A percentile compares a stretch with the other conserved stretches of the same genome.
Conservation (phyloP, 1,139 yeast species). For the Meyerozyma elateridarum region DNA sequence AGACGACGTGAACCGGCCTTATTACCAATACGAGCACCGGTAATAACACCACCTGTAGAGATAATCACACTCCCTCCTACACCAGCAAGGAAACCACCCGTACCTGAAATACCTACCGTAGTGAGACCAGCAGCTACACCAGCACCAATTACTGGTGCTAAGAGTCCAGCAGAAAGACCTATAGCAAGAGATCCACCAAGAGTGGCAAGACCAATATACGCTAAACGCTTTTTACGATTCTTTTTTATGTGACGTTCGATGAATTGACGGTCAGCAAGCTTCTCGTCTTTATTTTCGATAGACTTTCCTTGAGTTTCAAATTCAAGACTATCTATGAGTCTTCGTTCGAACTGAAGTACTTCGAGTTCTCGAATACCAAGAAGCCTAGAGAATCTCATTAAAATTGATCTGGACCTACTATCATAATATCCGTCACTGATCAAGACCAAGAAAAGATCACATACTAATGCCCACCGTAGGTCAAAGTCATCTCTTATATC, state of each 20-base stretch:
- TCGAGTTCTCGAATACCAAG: conserved; percentile 61
- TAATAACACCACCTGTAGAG: conserved; percentile 84
- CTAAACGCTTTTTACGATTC: conserved; percentile 63
- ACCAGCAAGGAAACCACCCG: conserved; percentile 89
- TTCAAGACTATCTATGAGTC: conserved; percentile 86
- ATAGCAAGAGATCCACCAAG: conserved; percentile 95
- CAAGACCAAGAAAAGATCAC: conserved; percentile 79
- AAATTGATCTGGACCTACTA: conserved; percentile 75
- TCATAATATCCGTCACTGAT: conserved; percentile 87
- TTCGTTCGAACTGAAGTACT: conserved; percentile 80
- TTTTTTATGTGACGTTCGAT: conserved; percentile 65
- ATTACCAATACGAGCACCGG: conserved; percentile 87
- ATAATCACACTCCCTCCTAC: conserved; percentile 96
- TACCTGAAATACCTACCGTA: conserved; percentile 90
- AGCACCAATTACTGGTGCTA: conserved; percentile 98
- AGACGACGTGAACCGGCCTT: conserved; percentile 81
- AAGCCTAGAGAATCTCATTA: conserved; percentile 59
- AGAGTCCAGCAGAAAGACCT: conserved; percentile 89
- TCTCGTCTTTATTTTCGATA: conserved; percentile 57
- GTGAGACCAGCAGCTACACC: conserved; percentile 97
- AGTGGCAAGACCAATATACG: conserved; percentile 92
- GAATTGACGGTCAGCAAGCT: conserved; percentile 69
- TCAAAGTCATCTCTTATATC: conserved; percentile 49
- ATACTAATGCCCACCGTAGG: conserved; percentile 86
- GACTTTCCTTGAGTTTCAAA: conserved; percentile 62